These are phyloP conservation scores for Cercospora citrullina DNA, from an alignment of 2,329 filamentous ascomycete species.

Conservation along the genomic window DNA sequence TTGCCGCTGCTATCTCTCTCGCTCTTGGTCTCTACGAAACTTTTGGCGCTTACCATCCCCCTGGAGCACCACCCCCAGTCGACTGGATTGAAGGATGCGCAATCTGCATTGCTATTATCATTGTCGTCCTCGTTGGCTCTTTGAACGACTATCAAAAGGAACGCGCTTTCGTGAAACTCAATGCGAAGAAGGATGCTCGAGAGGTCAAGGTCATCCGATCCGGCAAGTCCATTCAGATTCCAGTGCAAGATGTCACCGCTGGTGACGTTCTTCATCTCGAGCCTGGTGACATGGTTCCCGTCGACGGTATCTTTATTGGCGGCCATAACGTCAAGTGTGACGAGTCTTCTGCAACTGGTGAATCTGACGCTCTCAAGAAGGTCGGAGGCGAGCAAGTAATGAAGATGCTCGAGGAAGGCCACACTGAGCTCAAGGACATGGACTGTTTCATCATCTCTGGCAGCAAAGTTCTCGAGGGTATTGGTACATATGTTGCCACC, in stretches of 20 bases:
- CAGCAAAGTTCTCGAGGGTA: slow-evolving; percentile 72
- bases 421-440: slow-evolving; percentile 63
- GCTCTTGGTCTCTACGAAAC: slow-evolving; percentile 71
- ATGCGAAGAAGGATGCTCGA: slow-evolving; percentile 75
- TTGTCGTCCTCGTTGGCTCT: slow-evolving; percentile 75
- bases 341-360: slow-evolving; percentile 74
- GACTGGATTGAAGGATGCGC: slow-evolving; percentile 85
- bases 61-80: slow-evolving; percentile 43
- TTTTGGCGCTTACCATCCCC: slow-evolving; percentile 51
- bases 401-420: slow-evolving; percentile 59
- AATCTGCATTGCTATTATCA: slow-evolving; percentile 72
- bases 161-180: slow-evolving; percentile 75
- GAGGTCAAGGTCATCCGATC: slow-evolving; percentile 73
- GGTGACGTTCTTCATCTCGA: slow-evolving; percentile 73
- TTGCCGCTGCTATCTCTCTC: slow-evolving; percentile 71
- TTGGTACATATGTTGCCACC: slow-evolving; percentile 74
- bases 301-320: slow-evolving; percentile 67
- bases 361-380: slow-evolving; percentile 72
- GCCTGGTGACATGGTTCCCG: slow-evolving; percentile 70
- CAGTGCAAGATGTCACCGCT: slow-evolving; percentile 68
- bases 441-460: slow-evolving; percentile 89
- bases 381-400: slow-evolving; percentile 65
- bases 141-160: slow-evolving; percentile 81
- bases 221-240: slow-evolving; percentile 67
- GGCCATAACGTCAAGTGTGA: slow-evolving; percentile 70